Conservation (phyloP, 2,329 filamentous ascomycete genomes). For the Pseudocercospora macadamiae region DNA sequence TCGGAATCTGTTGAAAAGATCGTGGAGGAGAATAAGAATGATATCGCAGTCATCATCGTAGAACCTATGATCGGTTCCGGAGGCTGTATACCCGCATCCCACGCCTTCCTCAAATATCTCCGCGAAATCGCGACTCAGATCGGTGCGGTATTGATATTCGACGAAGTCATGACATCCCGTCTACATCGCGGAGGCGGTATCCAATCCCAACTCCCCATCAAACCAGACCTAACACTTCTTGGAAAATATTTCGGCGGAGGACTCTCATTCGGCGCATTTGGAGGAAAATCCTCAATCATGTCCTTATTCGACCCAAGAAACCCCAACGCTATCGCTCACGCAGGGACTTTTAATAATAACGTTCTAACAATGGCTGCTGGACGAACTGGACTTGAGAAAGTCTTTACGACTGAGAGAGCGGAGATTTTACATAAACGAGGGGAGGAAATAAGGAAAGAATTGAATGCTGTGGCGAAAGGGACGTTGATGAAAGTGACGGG, state of each 20-base stretch:
- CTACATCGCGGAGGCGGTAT: slow-evolving; percentile 53
- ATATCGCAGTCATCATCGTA: slow-evolving; percentile 65
- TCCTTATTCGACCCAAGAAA: slow-evolving; percentile 56
- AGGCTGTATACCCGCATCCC: slow-evolving; percentile 57
- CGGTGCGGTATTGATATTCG: slow-evolving; percentile 65
- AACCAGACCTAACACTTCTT: slow-evolving; percentile 65
- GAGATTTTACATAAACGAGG: slow-evolving; percentile 38
- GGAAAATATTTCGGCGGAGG: slow-evolving; percentile 71
- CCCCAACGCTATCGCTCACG: slow-evolving; percentile 52
- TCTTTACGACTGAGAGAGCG: slow-evolving; percentile 41
- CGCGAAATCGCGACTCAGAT: slow-evolving; percentile 52
- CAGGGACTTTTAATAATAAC: slow-evolving; percentile 72
- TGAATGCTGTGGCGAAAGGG: slow-evolving; percentile 36
- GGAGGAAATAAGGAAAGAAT: slow-evolving; percentile 33
- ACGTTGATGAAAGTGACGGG: slow-evolving; percentile 44
- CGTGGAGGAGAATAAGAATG: slow-evolving; percentile 33
- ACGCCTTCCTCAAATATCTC: slow-evolving; percentile 57
- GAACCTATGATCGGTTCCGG: slow-evolving; percentile 69
- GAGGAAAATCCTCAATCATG: slow-evolving; percentile 64
- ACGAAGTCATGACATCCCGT: slow-evolving; percentile 73
- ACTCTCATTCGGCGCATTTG: slow-evolving; percentile 53
- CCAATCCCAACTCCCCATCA: slow-evolving; percentile 45
- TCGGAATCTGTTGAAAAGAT: slow-evolving; percentile 50
- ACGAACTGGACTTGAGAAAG: slow-evolving; percentile 41
- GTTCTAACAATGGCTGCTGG: slow-evolving; percentile 63